Base-by-base conservation (phyloP, 805 yeast genomes). In the Candida schatavii region DNA sequence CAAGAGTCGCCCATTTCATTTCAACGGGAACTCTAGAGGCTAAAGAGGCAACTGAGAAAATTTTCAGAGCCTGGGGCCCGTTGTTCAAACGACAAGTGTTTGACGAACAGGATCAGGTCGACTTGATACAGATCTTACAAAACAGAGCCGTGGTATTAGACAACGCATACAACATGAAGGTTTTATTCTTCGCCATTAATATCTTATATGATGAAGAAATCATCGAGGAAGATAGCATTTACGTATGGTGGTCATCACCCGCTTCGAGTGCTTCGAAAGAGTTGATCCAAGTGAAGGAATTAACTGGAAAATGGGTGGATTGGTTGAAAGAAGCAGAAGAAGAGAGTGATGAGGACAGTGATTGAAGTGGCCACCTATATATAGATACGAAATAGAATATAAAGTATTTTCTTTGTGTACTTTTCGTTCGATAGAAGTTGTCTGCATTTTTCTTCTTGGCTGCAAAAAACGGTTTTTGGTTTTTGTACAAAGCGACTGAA, bases 301-400 rank as follows among this genome's bases (percentile, higher is more conserved):
- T 78, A 49, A 81, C 88, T 2, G 77, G 66, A 6, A 83, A 81
- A 60, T 91, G 91, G 82, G 74, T 91, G 17, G 86, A 82, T 15
- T 90, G 97, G 97, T 74, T 91, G 45, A 76, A 77, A 52, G 86
- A 81, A 36, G 97, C 97, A 1, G 82, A 73, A 34, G 85, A 78
- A 47, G 88, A 81, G 52, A 61, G 60, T 36, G 51, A 49, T 17
- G 50, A 48, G 15, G 50, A 46, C 20, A 54, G 59, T 30, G 75
- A 70, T 11, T 36, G 27, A 23, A 7, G n/a, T n/a, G n/a, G n/a
- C n/a, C n/a, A n/a, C n/a, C n/a, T n/a, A n/a, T n/a, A n/a, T n/a
- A n/a, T n/a, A n/a, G n/a, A n/a, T n/a, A n/a, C n/a, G n/a, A n/a
- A n/a, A n/a, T n/a, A n/a, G n/a, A n/a, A n/a, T n/a, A n/a, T n/a